A percentile compares a stretch with the other conserved stretches of the same genome.
Evolutionary conservation across 306 rosid genomes (phyloP).

Genomic region (Oxytropis ochrocephala): DNA sequence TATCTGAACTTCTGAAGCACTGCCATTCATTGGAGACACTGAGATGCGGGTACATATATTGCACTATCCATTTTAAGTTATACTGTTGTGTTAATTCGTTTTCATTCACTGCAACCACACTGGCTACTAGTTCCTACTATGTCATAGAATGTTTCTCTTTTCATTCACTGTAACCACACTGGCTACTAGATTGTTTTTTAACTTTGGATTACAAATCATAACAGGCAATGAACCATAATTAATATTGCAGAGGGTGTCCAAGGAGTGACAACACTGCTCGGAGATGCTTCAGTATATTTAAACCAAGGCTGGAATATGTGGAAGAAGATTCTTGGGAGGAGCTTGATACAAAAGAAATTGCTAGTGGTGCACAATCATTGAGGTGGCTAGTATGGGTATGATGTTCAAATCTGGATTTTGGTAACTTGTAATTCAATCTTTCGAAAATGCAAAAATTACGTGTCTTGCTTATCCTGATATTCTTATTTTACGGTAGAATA

Average conservation of each 20-base stretch:
- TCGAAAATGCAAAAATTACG: not conserved
- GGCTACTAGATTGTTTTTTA: constrained; percentile 21
- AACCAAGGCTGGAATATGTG: constrained; percentile 61
- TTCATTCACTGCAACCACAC: no score
- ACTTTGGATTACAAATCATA: constrained; percentile 52
- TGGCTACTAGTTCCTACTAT: no score
- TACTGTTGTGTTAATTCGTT: not conserved
- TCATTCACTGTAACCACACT: not conserved
- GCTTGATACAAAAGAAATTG: constrained; percentile 58
- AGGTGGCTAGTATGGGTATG: constrained; percentile 92
- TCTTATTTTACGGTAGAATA: not conserved
- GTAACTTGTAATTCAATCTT: constrained; percentile 10
- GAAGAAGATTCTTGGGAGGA: constrained; percentile 97
- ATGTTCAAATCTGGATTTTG: not conserved
- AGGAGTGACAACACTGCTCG: constrained; percentile 69
- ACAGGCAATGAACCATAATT: constrained; percentile 59
- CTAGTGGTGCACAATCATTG: constrained; percentile 60
- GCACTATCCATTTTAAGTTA: not conserved
- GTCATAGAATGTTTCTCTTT: not conserved
- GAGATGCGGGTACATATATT: constrained; percentile 77
- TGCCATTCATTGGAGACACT: constrained; percentile 68
- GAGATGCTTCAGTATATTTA: constrained; percentile 71
- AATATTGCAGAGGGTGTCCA: constrained; percentile 87
- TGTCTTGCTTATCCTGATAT: not conserved
- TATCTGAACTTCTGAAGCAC: constrained; percentile 65